A percentile compares a stretch with the other conserved stretches of the same genome.
Conservation (phyloP, 2,329 filamentous ascomycete genomes). For the Cladophialophora chaetospira region DNA sequence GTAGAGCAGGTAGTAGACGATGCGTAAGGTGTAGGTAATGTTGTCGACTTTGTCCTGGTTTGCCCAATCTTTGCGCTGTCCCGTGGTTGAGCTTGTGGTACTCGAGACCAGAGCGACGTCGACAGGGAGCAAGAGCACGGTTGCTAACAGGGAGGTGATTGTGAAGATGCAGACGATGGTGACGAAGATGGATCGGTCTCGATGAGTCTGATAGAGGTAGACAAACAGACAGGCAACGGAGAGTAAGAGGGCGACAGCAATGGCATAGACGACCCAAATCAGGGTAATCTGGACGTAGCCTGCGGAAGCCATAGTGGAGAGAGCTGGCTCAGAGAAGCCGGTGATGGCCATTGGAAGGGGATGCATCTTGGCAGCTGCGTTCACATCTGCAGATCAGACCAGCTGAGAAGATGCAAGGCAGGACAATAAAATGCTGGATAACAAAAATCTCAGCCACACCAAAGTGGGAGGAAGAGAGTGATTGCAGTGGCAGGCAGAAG, state of each 20-base stretch:
- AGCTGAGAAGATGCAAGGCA: conserved; percentile 5
- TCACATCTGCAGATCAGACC: conserved; percentile 7
- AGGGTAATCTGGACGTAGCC: conserved; percentile 76
- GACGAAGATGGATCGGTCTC: conserved; percentile 80
- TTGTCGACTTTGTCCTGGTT: conserved; percentile 75
- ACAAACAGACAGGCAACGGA: conserved; percentile 80
- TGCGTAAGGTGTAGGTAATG: conserved; percentile 77
- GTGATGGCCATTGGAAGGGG: no score
- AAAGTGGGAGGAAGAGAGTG: neutral
- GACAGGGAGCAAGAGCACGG: conserved; percentile 87
- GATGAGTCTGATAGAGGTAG: conserved; percentile 85
- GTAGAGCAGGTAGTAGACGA: conserved; percentile 92
- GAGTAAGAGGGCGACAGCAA: conserved; percentile 76
- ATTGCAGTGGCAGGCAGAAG: conserved; percentile 1
- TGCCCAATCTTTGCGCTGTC: conserved; percentile 92
- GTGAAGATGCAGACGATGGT: conserved; percentile 84
- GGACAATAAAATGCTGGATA: no score
- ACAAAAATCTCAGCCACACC: neutral
- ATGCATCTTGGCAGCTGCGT: neutral
- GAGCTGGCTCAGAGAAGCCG: conserved; percentile 4
- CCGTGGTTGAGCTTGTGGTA: conserved; percentile 73
- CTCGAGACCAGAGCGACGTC: conserved; percentile 94
- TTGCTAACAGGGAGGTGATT: conserved; percentile 83
- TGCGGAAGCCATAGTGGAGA: conserved; percentile 52
- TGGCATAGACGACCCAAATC: conserved; percentile 92